Evolutionary conservation across 495 filamentous ascomycete species (phyloP).

Genomic region (Lophium mytilinum): DNA sequence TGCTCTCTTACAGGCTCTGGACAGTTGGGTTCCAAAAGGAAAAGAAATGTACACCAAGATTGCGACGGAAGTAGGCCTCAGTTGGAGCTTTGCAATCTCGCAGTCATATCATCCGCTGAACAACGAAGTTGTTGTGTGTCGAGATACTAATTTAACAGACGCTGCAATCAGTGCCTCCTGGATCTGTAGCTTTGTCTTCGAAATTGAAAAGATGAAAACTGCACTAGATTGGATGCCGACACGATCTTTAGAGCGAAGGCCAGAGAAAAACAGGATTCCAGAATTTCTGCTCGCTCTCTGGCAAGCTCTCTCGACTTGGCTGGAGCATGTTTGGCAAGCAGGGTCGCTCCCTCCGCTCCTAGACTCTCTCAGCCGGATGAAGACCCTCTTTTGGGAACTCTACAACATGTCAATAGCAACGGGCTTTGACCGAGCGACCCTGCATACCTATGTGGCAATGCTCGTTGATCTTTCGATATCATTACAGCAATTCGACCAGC

Average conservation of each 20-base stretch:
- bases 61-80: neutral
- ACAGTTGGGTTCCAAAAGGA: neutral
- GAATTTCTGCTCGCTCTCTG: neutral
- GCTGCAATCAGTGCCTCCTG: slow-evolving; percentile 39
- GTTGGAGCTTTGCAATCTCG: slow-evolving; percentile 5
- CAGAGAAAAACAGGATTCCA: slow-evolving; percentile 1
- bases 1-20: slow-evolving; percentile 2
- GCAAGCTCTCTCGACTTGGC: neutral
- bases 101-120: slow-evolving; percentile 57
- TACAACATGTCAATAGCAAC: neutral
- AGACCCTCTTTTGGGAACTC: slow-evolving; percentile 19
- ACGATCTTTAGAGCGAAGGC: slow-evolving; percentile 1
- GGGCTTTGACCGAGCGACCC: slow-evolving; percentile 20
- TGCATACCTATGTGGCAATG: slow-evolving; percentile 22
- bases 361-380: neutral
- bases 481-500: neutral
- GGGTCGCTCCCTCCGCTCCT: neutral
- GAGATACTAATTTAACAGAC: slow-evolving; percentile 6
- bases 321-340: neutral
- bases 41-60: neutral
- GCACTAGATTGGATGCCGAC: slow-evolving; percentile 9
- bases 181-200: slow-evolving; percentile 45
- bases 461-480: neutral
- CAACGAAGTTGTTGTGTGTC: slow-evolving; percentile 49
- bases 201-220: slow-evolving; percentile 32